Evolutionary conservation across 176 grass and related monocot genomes (phyloP).

Genomic region (Hordeum vulgare): DNA sequence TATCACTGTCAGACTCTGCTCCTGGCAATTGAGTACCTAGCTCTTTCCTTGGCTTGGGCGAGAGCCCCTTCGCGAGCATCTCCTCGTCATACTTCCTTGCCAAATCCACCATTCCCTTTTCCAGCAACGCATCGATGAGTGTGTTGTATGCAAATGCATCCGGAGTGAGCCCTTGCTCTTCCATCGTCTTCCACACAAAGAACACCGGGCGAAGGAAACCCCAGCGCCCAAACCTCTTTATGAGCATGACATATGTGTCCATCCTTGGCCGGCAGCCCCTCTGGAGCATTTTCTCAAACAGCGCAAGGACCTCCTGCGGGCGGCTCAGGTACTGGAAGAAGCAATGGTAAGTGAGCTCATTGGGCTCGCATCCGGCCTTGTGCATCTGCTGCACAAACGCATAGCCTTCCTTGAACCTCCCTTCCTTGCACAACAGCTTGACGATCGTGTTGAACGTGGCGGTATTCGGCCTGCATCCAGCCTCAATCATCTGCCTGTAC

Average conservation of each 20-base stretch:
- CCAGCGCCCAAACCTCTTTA: slow-evolving; percentile 90
- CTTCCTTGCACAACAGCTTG: slow-evolving; percentile 73
- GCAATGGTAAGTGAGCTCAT: slow-evolving; percentile 82
- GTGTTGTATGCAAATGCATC: slow-evolving; percentile 88
- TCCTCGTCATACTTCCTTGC: slow-evolving; percentile 81
- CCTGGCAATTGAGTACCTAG: slow-evolving; percentile 37
- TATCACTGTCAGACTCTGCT: slow-evolving; percentile 38
- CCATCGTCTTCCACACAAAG: slow-evolving; percentile 69
- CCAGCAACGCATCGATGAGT: slow-evolving; percentile 67
- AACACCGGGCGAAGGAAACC: slow-evolving; percentile 79
- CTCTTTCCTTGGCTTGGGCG: slow-evolving; percentile 70
- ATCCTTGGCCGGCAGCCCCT: slow-evolving; percentile 62
- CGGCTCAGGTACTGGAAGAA: slow-evolving; percentile 80
- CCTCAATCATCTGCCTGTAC: slow-evolving; percentile 70
- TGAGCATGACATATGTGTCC: slow-evolving; percentile 95
- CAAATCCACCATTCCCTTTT: slow-evolving; percentile 85
- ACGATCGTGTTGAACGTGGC: slow-evolving; percentile 69
- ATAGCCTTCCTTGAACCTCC: slow-evolving; percentile 78
- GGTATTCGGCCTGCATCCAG: slow-evolving; percentile 50
- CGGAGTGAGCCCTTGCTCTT: slow-evolving; percentile 65
- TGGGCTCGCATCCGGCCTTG: slow-evolving; percentile 44
- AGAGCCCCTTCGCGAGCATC: slow-evolving; percentile 72
- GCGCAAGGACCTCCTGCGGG: slow-evolving; percentile 68
- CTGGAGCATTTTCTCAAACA: slow-evolving; percentile 82
- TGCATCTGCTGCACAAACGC: slow-evolving; percentile 69